A percentile compares a stretch with the other conserved stretches of the same genome.
These are phyloP conservation scores for Aspergillus saccharolyticus DNA, from an alignment of 495 filamentous ascomycete genomes.

Conservation along the genomic window DNA sequence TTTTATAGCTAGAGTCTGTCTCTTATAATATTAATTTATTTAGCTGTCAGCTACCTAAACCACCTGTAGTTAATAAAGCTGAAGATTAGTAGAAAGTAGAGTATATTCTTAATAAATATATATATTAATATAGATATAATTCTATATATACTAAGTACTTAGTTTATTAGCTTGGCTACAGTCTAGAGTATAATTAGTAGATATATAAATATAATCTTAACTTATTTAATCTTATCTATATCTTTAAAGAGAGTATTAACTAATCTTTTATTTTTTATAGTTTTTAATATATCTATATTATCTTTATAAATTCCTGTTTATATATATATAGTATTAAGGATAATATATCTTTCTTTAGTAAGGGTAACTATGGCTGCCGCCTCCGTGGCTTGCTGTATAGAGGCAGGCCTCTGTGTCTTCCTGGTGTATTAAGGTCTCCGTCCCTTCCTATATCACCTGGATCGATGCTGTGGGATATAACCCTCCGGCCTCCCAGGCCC, in stretches of 20 bases:
- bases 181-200: neutral
- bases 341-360: too few relatives aligned
- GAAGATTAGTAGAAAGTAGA: neutral
- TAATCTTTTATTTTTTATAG: neutral
- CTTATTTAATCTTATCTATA: too few relatives aligned
- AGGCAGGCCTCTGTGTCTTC: too few relatives aligned
- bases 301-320: too few relatives aligned
- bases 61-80: neutral
- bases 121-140: neutral
- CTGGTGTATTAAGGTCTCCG: too few relatives aligned
- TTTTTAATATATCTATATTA: neutral
- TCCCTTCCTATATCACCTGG: too few relatives aligned
- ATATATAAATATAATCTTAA: neutral
- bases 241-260: neutral
- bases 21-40: neutral
- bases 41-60: neutral
- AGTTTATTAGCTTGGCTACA: conserved; percentile 11
- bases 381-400: too few relatives aligned
- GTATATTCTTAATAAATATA: neutral
- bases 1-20: too few relatives aligned
- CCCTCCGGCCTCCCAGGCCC: too few relatives aligned
- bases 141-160: neutral
- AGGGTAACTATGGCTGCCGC: too few relatives aligned
- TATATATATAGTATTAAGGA: too few relatives aligned
- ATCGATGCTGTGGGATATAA: too few relatives aligned